Evolutionary conservation across 257 asterid species (phyloP).

Genomic region (Nicotiana benthamiana): DNA sequence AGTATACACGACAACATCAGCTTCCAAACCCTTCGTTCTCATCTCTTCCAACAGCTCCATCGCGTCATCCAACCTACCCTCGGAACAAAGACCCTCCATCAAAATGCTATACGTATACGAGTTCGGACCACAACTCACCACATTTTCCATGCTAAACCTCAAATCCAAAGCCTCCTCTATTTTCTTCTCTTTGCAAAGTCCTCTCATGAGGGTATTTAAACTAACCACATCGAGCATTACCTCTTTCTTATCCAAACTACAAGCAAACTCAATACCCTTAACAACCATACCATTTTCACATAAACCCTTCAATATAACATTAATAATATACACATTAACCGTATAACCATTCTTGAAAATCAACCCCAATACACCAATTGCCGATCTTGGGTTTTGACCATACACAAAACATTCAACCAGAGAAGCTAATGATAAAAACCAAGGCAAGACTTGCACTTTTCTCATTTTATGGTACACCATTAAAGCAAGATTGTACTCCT

Average conservation of each 20-base stretch:
- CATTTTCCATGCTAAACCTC: conserved; percentile 48
- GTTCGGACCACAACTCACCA: conserved; percentile 29
- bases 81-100: conserved; percentile 40
- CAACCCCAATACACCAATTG: conserved; percentile 40
- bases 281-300: conserved; percentile 38
- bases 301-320: conserved; percentile 48
- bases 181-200: conserved; percentile 50
- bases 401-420: conserved; percentile 46
- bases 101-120: conserved; percentile 38
- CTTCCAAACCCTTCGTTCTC: conserved; percentile 39
- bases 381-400: conserved; percentile 30
- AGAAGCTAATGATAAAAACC: conserved; percentile 42
- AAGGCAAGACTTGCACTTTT: conserved; percentile 21
- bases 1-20: conserved; percentile 33
- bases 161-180: conserved; percentile 38
- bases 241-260: conserved; percentile 30
- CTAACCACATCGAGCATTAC: conserved; percentile 41
- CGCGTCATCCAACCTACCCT: conserved; percentile 37
- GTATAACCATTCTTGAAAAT: conserved; percentile 47
- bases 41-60: conserved; percentile 42
- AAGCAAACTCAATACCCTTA: conserved; percentile 37
- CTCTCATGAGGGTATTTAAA: conserved; percentile 53
- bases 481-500: conserved; percentile 37
- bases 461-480: conserved; percentile 35
- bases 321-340: conserved; percentile 32